phyloP scores from a whole-genome alignment of 1,284 basidiomycete genomes.

The Ustilago nuda region DNA sequence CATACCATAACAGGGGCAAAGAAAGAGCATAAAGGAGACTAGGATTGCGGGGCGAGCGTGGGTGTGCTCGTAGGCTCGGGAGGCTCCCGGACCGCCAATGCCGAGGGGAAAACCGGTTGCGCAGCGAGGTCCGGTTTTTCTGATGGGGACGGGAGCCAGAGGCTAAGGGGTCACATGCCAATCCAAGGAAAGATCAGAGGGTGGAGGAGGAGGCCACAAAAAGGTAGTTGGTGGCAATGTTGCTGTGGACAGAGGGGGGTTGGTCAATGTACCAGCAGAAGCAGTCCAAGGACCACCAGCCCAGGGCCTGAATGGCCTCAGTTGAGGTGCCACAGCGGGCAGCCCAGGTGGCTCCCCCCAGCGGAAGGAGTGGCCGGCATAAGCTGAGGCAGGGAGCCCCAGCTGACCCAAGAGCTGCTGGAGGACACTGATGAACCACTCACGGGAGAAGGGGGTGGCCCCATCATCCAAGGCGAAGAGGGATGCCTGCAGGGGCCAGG shows the following conservation, averaged over 20 bases:
- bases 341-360: not conserved
- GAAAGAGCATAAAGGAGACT: too few relatives aligned
- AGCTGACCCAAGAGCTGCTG: not conserved
- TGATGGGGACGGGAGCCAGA: not conserved
- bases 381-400: not conserved
- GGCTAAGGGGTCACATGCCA: not conserved
- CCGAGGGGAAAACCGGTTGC: not conserved
- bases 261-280: not conserved
- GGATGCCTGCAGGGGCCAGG: too few relatives aligned
- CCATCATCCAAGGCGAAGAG: not conserved
- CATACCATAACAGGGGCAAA: too few relatives aligned
- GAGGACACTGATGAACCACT: not conserved
- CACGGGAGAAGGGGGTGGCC: not conserved
- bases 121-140: constrained; percentile 5
- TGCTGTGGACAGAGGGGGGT: not conserved
- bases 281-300: not conserved
- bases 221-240: not conserved
- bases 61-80: too few relatives aligned
- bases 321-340: not conserved
- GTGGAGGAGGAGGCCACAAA: not conserved
- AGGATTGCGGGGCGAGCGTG: too few relatives aligned
- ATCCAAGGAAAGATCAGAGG: not conserved
- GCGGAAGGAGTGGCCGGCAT: not conserved
- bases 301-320: not conserved
- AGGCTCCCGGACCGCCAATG: too few relatives aligned